phyloP scores from a whole-genome alignment of 306 rosid genomes.

The Glycine tomentella region DNA sequence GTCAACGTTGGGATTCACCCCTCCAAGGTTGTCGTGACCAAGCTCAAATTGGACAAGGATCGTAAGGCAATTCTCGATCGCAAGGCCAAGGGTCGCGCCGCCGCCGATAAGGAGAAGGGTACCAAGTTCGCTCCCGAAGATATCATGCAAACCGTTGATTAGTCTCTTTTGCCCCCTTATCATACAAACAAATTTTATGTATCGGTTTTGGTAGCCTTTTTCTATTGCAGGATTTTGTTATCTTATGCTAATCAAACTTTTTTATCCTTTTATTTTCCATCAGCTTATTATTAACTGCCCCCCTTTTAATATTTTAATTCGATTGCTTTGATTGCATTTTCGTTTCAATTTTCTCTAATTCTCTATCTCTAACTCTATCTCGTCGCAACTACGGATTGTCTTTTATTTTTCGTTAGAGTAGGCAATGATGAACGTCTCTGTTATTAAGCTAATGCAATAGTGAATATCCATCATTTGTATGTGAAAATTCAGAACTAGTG shows the following conservation, averaged over 20 bases:
- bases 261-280: background rate
- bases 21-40: slow-evolving; percentile 74
- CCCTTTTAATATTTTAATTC: background rate
- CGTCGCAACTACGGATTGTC: background rate
- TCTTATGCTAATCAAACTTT: background rate
- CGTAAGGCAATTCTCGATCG: no score
- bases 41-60: slow-evolving; percentile 34
- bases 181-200: background rate
- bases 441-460: no score
- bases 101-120: no score
- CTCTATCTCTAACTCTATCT: no score
- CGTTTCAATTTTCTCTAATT: no score
- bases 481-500: no score
- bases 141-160: no score
- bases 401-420: background rate
- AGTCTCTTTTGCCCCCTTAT: background rate
- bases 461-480: background rate
- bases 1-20: slow-evolving; percentile 86
- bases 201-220: slow-evolving; percentile 2
- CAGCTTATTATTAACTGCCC: background rate
- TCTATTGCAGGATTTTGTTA: background rate
- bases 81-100: no score
- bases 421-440: background rate
- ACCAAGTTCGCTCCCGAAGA: no score
- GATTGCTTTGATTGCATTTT: no score